phyloP scores from a whole-genome alignment of 2,329 filamentous ascomycete genomes.

The Botryotinia globosa region DNA sequence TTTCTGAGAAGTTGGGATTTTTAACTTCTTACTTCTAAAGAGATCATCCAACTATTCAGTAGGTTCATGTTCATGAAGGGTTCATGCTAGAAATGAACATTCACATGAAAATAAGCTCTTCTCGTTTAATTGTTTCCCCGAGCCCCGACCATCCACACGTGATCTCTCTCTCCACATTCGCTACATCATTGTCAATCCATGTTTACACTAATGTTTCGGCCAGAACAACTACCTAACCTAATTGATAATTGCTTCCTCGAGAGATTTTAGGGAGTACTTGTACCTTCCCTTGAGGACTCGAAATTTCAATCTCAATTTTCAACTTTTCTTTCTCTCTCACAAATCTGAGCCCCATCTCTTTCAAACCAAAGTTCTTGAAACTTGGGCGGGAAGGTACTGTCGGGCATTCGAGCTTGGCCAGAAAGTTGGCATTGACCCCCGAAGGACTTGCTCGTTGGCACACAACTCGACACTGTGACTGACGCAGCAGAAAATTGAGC shows the following conservation, averaged over 20 bases:
- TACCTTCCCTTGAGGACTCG: neutral
- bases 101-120: neutral
- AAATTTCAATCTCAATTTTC: neutral
- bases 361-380: neutral
- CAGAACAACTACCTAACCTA: neutral
- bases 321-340: neutral
- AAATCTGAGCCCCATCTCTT: neutral
- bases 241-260: neutral
- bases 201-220: neutral
- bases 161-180: conserved; percentile 1
- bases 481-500: neutral
- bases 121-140: neutral
- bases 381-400: neutral
- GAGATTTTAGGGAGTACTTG: neutral
- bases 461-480: neutral
- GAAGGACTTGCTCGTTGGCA: neutral
- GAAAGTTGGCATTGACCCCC: conserved; percentile 13
- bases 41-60: neutral
- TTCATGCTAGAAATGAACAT: neutral
- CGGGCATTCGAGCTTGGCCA: neutral
- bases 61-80: neutral
- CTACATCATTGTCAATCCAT: conserved; percentile 13
- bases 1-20: no score
- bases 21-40: neutral
- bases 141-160: neutral